A percentile compares a stretch with the other conserved stretches of the same genome.
Conservation (phyloP, 2,329 filamentous ascomycete genomes). For the Aspergillus clavatus region DNA sequence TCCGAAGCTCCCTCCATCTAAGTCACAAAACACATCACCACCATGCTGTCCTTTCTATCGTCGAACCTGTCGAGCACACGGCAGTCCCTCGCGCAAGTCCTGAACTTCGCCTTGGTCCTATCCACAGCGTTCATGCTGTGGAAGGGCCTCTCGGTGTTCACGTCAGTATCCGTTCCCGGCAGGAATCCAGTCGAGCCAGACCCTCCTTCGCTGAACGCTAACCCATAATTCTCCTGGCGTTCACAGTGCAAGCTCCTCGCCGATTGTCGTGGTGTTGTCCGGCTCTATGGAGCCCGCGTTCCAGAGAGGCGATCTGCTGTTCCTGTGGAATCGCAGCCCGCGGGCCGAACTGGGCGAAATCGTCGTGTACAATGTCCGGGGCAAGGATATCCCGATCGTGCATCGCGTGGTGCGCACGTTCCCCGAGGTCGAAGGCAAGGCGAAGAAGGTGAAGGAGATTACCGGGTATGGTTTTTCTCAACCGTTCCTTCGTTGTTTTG, state of each 20-base stretch:
- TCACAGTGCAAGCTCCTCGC: slow-evolving; percentile 59
- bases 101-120: slow-evolving; percentile 87
- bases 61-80: slow-evolving; percentile 61
- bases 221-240: background rate
- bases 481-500: no score
- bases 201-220: no score
- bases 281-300: slow-evolving; percentile 67
- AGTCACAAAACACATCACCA: slow-evolving; percentile 24
- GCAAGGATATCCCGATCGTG: slow-evolving; percentile 96
- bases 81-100: slow-evolving; percentile 72
- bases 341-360: slow-evolving; percentile 67
- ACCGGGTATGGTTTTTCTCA: no score
- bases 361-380: slow-evolving; percentile 78
- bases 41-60: slow-evolving; percentile 64
- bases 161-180: slow-evolving; percentile 28
- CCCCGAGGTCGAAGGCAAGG: slow-evolving; percentile 40
- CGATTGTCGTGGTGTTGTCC: slow-evolving; percentile 62
- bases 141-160: slow-evolving; percentile 79
- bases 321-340: slow-evolving; percentile 57
- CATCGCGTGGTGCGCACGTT: slow-evolving; percentile 78
- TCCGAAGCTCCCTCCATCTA: slow-evolving; percentile 6
- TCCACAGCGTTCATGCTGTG: slow-evolving; percentile 93
- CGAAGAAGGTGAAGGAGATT: slow-evolving; percentile 34
- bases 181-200: background rate
- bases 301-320: slow-evolving; percentile 59